Evolutionary conservation across 257 asterid genomes (phyloP).

Genomic region (Nicotiana paniculata): DNA sequence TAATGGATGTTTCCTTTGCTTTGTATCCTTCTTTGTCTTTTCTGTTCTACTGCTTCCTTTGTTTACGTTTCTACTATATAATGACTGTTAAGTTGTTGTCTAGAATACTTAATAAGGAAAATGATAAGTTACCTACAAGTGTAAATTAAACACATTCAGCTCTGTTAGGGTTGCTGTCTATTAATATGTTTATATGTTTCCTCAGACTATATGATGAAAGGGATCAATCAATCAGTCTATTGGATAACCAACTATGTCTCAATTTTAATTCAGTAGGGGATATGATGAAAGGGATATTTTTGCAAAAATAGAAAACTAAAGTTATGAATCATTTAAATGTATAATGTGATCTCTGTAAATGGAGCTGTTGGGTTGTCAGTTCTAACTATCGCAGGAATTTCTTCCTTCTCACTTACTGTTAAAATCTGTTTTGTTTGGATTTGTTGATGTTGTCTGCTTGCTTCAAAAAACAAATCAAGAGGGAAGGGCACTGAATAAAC

Average conservation of each 20-base stretch:
- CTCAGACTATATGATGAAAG: neutral
- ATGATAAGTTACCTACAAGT: neutral
- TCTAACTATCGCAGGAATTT: neutral
- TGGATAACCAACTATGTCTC: neutral
- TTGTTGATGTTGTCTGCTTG: neutral
- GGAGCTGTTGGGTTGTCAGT: neutral
- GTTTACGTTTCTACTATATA: neutral
- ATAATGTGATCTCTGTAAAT: neutral
- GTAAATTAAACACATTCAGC: neutral
- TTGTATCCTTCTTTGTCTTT: constrained; percentile 53
- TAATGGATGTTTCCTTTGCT: constrained; percentile 85
- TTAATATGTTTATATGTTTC: neutral
- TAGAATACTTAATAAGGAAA: neutral
- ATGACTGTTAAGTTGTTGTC: neutral
- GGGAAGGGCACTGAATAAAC: neutral
- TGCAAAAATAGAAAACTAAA: neutral
- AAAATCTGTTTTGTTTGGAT: neutral
- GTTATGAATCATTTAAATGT: neutral
- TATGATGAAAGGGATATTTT: neutral
- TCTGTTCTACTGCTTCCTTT: neutral
- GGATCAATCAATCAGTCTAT: neutral
- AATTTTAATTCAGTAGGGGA: neutral
- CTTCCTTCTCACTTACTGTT: neutral
- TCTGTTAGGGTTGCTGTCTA: neutral
- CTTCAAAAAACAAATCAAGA: neutral